A percentile compares a stretch with the other conserved stretches of the same genome.
Evolutionary conservation across 345 rosid genomes (phyloP).

Genomic region (Acer negundo): DNA sequence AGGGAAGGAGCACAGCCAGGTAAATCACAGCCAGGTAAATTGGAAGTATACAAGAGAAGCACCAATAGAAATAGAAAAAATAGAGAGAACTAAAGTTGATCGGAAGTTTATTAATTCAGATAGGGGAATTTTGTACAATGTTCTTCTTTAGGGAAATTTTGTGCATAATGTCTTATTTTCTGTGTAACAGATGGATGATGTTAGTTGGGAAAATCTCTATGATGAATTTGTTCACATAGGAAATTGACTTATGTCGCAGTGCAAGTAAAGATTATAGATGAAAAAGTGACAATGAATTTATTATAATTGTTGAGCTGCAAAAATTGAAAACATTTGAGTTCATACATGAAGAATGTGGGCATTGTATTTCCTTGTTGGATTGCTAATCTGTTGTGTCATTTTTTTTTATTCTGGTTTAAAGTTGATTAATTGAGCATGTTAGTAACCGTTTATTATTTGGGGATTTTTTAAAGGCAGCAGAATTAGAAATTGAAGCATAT

Average conservation of each 20-base stretch:
- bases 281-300: background rate
- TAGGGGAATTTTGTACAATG: background rate
- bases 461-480: constrained; percentile 74
- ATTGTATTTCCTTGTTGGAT: background rate
- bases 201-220: background rate
- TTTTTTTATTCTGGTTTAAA: constrained; percentile 4
- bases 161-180: background rate
- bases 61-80: too few species aligned
- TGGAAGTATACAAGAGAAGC: too few species aligned
- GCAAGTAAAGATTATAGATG: constrained; percentile 3
- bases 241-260: background rate
- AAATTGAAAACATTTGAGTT: background rate
- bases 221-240: background rate
- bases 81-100: too few species aligned
- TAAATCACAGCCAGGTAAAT: too few species aligned
- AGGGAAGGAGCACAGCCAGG: background rate
- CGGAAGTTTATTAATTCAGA: too few species aligned
- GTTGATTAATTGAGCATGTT: constrained; percentile 21
- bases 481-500: constrained; percentile 98
- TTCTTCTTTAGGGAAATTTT: background rate
- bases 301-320: too few species aligned
- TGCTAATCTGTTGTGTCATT: background rate
- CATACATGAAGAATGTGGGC: background rate
- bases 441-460: constrained; percentile 23
- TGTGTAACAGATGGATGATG: background rate